Conservation (phyloP, 225 moss, liverwort and hornwort genomes). For the Bryoerythrophyllum caledonicum region DNA sequence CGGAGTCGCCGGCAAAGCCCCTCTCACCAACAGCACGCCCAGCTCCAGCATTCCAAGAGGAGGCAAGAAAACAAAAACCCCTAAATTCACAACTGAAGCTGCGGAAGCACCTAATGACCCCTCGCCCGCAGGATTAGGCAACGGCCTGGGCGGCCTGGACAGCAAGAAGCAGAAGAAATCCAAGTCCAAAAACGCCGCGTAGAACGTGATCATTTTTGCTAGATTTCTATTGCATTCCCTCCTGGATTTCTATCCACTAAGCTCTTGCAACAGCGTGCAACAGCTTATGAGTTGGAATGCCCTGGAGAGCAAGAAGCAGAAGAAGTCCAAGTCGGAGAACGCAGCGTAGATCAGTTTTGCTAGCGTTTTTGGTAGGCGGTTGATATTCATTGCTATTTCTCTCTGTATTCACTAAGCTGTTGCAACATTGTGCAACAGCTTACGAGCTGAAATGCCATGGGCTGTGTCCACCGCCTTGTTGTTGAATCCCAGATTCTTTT, state of each 20-base stretch:
- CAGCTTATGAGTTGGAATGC: constrained; percentile 39
- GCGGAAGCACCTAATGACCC: constrained; percentile 30
- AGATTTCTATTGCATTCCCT: constrained; percentile 4
- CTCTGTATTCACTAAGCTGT: constrained; percentile 25
- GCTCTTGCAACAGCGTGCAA: constrained; percentile 29
- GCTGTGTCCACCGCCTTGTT: constrained; percentile 7
- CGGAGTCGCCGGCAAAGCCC: constrained; percentile 77
- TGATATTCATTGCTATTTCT: constrained; percentile 30
- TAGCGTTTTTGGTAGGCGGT: constrained; percentile 23
- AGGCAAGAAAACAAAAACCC: constrained; percentile 26
- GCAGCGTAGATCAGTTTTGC: constrained; percentile 53
- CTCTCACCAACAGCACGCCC: constrained; percentile 53
- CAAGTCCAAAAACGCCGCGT: constrained; percentile 67
- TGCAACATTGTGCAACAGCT: constrained; percentile 34
- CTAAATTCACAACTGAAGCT: constrained; percentile 51
- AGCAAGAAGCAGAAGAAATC: constrained; percentile 72
- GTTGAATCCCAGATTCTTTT: background rate
- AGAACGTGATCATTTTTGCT: constrained; percentile 21
- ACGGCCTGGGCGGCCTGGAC: constrained; percentile 74
- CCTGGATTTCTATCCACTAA: constrained; percentile 14
- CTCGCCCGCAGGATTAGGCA: constrained; percentile 75
- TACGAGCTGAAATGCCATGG: constrained; percentile 33
- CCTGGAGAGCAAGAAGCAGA: constrained; percentile 70
- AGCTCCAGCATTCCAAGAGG: constrained; percentile 53
- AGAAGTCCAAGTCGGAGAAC: constrained; percentile 71